These are phyloP conservation scores for Parsonsia alboflavescens DNA, from an alignment of 257 asterid genomes.

Conservation along the genomic window DNA sequence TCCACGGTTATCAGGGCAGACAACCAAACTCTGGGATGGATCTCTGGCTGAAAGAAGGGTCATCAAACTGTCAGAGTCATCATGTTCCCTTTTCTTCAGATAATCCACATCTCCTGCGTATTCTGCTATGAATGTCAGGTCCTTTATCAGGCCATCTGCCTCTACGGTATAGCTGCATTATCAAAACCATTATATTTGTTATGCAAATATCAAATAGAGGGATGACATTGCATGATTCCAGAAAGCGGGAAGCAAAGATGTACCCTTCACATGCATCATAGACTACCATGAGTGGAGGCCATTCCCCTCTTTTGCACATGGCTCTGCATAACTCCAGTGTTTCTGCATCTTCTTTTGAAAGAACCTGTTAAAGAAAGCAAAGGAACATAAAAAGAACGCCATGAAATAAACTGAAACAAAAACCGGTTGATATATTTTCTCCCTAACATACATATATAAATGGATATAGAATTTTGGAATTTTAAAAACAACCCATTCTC, in stretches of 20 bases:
- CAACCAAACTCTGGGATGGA: constrained; percentile 53
- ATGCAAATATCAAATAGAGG: constrained; percentile 8
- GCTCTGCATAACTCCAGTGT: constrained; percentile 48
- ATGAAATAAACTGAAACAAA: not conserved
- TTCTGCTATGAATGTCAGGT: constrained; percentile 69
- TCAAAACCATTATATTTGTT: constrained; percentile 11
- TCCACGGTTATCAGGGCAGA: constrained; percentile 88
- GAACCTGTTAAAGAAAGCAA: constrained; percentile 40
- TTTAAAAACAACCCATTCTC: no score
- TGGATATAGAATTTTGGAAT: no score
- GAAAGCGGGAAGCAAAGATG: constrained; percentile 5
- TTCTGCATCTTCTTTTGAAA: constrained; percentile 60
- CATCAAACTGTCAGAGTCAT: constrained; percentile 89
- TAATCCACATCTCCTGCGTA: constrained; percentile 85
- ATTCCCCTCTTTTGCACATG: constrained; percentile 63
- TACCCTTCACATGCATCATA: constrained; percentile 86
- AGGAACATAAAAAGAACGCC: not conserved
- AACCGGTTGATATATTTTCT: no score
- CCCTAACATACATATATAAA: no score
- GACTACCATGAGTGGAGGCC: constrained; percentile 69
- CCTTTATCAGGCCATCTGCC: constrained; percentile 84
- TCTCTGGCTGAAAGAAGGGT: constrained; percentile 69
- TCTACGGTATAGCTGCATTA: constrained; percentile 76
- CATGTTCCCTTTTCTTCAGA: constrained; percentile 60
- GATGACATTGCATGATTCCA: constrained; percentile 8